Conservation (phyloP, 345 rosid genomes). For the Salix arbutifolia region DNA sequence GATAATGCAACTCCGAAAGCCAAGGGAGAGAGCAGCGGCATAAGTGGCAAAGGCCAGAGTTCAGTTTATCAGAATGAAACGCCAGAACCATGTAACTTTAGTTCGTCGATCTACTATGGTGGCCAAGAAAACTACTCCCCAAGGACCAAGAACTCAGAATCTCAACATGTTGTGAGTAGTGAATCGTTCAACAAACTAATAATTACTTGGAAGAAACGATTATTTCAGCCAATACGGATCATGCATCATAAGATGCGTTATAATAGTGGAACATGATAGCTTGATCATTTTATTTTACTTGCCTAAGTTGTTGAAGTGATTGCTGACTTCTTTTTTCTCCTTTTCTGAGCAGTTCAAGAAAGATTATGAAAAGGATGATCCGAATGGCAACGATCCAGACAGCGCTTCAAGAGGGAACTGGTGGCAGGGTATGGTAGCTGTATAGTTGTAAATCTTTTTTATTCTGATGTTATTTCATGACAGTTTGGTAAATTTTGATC, state of each 20-base stretch:
- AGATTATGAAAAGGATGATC: constrained; percentile 49
- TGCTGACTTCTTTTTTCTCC: background rate
- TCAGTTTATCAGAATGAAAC: constrained; percentile 50
- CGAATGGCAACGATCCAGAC: constrained; percentile 46
- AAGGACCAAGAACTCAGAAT: constrained; percentile 35
- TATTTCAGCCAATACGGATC: background rate
- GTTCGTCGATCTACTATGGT: constrained; percentile 91
- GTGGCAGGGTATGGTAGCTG: constrained; percentile 71
- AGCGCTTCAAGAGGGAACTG: constrained; percentile 87
- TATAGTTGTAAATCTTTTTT: background rate
- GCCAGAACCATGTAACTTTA: constrained; percentile 61
- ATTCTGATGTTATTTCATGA: background rate
- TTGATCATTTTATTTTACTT: background rate
- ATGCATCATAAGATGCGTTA: background rate
- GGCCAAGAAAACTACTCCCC: constrained; percentile 88
- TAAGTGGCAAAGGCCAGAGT: constrained; percentile 30
- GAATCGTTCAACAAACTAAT: background rate
- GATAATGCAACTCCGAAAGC: constrained; percentile 1
- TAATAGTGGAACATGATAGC: background rate
- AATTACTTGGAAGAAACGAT: background rate
- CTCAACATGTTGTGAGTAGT: constrained; percentile 35
- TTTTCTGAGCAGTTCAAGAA: constrained; percentile 45
- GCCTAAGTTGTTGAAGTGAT: background rate
- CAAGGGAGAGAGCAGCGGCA: constrained; percentile 27
- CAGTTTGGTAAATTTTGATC: background rate